Conservation (phyloP, 805 yeast species). For the Hanseniaspora occidentalis region DNA sequence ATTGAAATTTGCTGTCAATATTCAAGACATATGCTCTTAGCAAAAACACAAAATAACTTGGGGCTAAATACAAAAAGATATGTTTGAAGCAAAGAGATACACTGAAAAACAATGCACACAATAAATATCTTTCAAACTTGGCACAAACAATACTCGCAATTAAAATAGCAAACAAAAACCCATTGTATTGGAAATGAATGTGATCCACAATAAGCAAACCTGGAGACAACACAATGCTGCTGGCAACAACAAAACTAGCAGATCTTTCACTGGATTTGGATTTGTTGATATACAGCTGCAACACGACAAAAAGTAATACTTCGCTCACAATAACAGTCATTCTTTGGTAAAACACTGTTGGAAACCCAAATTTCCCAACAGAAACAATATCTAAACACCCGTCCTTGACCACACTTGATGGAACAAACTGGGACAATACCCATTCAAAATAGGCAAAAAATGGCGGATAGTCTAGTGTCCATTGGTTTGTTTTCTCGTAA, state of each 20-base stretch:
- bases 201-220: constrained; percentile 87
- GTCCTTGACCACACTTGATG: constrained; percentile 46
- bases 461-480: constrained; percentile 98
- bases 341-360: constrained; percentile 78
- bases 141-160: constrained; percentile 66
- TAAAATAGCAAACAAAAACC: constrained; percentile 78
- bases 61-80: constrained; percentile 84
- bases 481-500: constrained; percentile 58
- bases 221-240: constrained; percentile 77
- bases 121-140: constrained; percentile 38
- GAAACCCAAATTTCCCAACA: constrained; percentile 56
- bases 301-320: constrained; percentile 49
- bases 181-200: constrained; percentile 94
- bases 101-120: constrained; percentile 60
- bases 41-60: constrained; percentile 77
- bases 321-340: constrained; percentile 71
- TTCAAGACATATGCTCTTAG: constrained; percentile 60
- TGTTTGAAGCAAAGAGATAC: constrained; percentile 84
- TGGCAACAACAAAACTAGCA: constrained; percentile 58
- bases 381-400: constrained; percentile 65
- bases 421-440: constrained; percentile 60
- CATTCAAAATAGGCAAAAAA: constrained; percentile 94
- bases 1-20: constrained; percentile 20
- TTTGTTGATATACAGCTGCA: constrained; percentile 58
- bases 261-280: constrained; percentile 28